Evolutionary conservation across 371 early-diverging fungal species (phyloP).

Genomic region (Rhizopus arrhizus): DNA sequence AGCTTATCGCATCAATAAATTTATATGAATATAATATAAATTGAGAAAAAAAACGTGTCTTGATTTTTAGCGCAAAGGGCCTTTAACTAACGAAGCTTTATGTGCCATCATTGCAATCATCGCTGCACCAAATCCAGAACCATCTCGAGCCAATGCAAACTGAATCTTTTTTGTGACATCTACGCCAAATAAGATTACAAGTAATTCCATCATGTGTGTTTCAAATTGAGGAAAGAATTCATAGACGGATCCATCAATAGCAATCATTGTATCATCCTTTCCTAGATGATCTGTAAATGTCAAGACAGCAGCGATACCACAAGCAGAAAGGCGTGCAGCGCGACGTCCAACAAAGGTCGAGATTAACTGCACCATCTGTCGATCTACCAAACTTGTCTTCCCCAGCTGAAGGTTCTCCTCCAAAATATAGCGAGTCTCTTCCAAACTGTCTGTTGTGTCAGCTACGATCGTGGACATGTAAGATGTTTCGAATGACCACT

Average conservation of each 20-base stretch:
- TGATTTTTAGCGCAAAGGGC: slow-evolving; percentile 59
- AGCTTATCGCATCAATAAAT: no score
- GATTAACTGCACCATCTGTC: slow-evolving; percentile 75
- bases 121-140: slow-evolving; percentile 51
- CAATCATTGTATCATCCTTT: slow-evolving; percentile 25
- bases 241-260: slow-evolving; percentile 89
- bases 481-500: slow-evolving; percentile 84
- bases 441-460: slow-evolving; percentile 69
- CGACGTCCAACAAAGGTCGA: slow-evolving; percentile 83
- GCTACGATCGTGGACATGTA: slow-evolving; percentile 87
- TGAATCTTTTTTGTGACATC: slow-evolving; percentile 26
- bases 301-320: slow-evolving; percentile 64
- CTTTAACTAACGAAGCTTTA: slow-evolving; percentile 63
- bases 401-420: slow-evolving; percentile 72
- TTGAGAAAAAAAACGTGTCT: slow-evolving; percentile 37
- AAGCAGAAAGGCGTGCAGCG: slow-evolving; percentile 81
- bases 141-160: slow-evolving; percentile 39
- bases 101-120: slow-evolving; percentile 51
- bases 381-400: slow-evolving; percentile 72
- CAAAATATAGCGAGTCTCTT: slow-evolving; percentile 70
- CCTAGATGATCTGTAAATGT: slow-evolving; percentile 60
- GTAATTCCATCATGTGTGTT: slow-evolving; percentile 61
- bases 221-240: slow-evolving; percentile 88
- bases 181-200: slow-evolving; percentile 71
- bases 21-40: neutral